phyloP scores from a whole-genome alignment of 768 basidiomycete genomes.

The Suillus ampliporus region DNA sequence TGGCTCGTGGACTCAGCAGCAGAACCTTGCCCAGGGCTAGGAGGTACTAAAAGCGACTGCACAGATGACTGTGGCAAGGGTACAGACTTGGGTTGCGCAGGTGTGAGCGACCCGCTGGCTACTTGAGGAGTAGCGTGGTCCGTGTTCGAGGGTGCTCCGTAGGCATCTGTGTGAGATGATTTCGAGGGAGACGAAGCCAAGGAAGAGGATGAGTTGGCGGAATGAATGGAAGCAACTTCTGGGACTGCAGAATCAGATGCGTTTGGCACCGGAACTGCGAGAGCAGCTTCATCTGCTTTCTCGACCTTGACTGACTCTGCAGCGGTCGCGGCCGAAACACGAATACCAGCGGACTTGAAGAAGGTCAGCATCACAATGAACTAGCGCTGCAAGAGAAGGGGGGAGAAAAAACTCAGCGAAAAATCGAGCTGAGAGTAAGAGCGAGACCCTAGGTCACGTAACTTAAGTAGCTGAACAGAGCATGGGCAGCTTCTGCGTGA shows the following conservation, averaged over 20 bases:
- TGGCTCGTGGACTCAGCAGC: slow-evolving; percentile 13
- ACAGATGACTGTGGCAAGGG: slow-evolving; percentile 27
- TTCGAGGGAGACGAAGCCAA: slow-evolving; percentile 21
- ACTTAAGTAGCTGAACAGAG: slow-evolving; percentile 9
- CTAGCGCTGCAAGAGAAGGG: not conserved
- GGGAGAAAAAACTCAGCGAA: slow-evolving; percentile 3
- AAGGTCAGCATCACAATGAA: slow-evolving; percentile 29
- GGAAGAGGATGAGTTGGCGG: not conserved
- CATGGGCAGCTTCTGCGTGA: slow-evolving; percentile 31
- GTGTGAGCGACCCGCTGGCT: slow-evolving; percentile 1
- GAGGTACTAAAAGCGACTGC: slow-evolving; percentile 15
- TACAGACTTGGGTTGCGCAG: slow-evolving; percentile 7
- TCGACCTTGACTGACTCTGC: slow-evolving; percentile 8
- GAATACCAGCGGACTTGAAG: slow-evolving; percentile 26
- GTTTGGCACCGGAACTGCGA: slow-evolving; percentile 10
- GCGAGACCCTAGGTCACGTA: slow-evolving; percentile 33
- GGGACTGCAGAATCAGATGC: not conserved
- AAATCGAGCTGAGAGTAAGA: slow-evolving; percentile 11
- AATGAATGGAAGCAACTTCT: slow-evolving; percentile 1
- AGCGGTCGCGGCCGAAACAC: slow-evolving; percentile 8
- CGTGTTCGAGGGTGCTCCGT: slow-evolving; percentile 15
- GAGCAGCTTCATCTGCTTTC: not conserved
- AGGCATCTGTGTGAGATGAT: slow-evolving; percentile 31
- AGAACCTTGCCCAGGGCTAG: slow-evolving; percentile 10
- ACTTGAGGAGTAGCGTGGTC: slow-evolving; percentile 8